Percentiles rank a stretch among this genome's conserved stretches.
These are phyloP conservation scores for Allomyces arbusculus DNA, from an alignment of 192 early-diverging fungal genomes.

Conservation along the genomic window DNA sequence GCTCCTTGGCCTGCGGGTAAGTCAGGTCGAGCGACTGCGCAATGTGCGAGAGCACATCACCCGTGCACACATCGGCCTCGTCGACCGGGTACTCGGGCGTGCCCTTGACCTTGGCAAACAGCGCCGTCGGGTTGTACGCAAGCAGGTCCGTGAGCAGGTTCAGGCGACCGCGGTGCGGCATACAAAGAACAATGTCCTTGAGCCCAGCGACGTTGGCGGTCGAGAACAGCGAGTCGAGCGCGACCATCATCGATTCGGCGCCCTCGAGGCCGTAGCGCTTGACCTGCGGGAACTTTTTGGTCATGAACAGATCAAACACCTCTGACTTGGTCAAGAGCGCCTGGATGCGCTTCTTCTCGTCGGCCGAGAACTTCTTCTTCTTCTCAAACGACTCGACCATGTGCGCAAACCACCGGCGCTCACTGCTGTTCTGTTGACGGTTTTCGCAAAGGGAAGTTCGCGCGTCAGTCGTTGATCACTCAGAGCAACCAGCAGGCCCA, in stretches of 20 bases:
- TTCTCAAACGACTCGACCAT: slow-evolving; percentile 59
- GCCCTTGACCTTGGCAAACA: slow-evolving; percentile 91
- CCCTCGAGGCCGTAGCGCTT: slow-evolving; percentile 95
- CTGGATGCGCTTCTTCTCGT: slow-evolving; percentile 54
- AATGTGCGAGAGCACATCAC: slow-evolving; percentile 83
- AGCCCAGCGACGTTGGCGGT: slow-evolving; percentile 40
- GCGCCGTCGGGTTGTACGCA: slow-evolving; percentile 49
- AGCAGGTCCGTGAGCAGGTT: slow-evolving; percentile 80
- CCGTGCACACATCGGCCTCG: slow-evolving; percentile 39
- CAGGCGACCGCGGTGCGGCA: slow-evolving; percentile 91
- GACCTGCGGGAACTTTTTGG: slow-evolving; percentile 85
- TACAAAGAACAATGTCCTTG: slow-evolving; percentile 69
- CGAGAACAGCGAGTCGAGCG: slow-evolving; percentile 68
- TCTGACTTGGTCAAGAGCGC: slow-evolving; percentile 40
- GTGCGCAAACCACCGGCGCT: slow-evolving; percentile 74
- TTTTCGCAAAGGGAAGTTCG: not conserved
- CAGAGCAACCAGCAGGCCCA: not conserved
- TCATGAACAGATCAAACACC: slow-evolving; percentile 95
- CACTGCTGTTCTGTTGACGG: slow-evolving; percentile 38
- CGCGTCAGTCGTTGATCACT: not conserved
- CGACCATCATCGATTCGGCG: slow-evolving; percentile 85
- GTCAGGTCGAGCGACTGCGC: slow-evolving; percentile 58
- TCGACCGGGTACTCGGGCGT: slow-evolving; percentile 69
- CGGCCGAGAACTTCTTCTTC: slow-evolving; percentile 20
- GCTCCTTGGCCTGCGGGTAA: slow-evolving; percentile 32